Base-by-base conservation (phyloP, 2,329 filamentous ascomycete genomes). In the Neofusicoccum cordaticola region DNA sequence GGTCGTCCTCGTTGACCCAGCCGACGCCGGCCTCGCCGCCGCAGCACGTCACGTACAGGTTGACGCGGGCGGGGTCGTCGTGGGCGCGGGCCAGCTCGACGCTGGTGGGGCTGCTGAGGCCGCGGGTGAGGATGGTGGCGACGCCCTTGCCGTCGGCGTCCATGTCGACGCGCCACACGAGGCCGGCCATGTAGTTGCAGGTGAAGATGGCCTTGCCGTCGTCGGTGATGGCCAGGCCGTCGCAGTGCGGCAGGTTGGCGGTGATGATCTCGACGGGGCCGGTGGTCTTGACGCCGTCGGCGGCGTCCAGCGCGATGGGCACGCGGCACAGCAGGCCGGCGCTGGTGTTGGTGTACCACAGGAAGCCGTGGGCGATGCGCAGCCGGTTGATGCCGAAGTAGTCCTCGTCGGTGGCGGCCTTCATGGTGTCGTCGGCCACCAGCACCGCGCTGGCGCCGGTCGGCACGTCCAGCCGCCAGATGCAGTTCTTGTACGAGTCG, bases 291-390 rank as follows among this genome's bases (percentile, higher is more conserved):
- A 44, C 11, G 34, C 35, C 44, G 6, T 17, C 12, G n/a, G 44
- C 62, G 19, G 44, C 35, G 60, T n/a, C 44, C 9, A 9, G 11
- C 44, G 39, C 19, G 44, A 64, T 15, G 35, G 62, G 42, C 34
- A 60, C 52, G 48, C 62, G 62, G 34, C 62, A 64, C 35, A 64
- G 52, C 45, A 64, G 53, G 19, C 62, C 62, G 1, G 52, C 53
- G 62, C 62, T 64, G 41, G 62, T 64, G 53, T 64, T 64, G 44
- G 62, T 64, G 52, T 58, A 64, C 52, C 53, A 64, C 5, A 64
- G 17, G 52, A 35, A 19, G 52, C 53, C 53, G 62, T 64, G n/a
- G 22, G 62, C 12, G n/a, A 50, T 6, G 34, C 52, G 42, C n/a
- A 64, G 19, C 52, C 52, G 52, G 53, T 64, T 64, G 52, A 64